Base-by-base conservation (phyloP, 805 yeast species). In the Pichia cephalocereana region DNA sequence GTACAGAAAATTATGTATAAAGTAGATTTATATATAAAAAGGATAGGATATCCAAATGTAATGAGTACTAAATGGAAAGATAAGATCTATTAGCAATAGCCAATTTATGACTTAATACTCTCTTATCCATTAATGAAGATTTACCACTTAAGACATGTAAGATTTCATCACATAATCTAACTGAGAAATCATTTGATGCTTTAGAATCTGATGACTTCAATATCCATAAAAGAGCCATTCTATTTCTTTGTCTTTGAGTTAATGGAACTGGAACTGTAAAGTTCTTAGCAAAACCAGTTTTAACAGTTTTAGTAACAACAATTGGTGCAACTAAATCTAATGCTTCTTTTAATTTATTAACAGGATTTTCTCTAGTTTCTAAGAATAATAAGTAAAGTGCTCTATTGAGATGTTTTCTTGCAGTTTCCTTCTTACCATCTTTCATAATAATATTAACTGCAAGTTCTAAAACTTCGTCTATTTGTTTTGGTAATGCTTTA, bases 161-260 rank as follows among this genome's bases (percentile, higher is more conserved):
- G 50, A 93, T 77, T 67, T 93, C 98, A 68, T 93, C 98, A 38
- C 90, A 89, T 42, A 93, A 72, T 60, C 98, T 78, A 38, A 93
- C 97, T 2, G 95, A 72, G 59, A 85, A 85, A 59, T 86, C 93
- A 49, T 80, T 78, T 17, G 90, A 81, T 43, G 80, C 82, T 64
- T 95, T 82, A 59, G 84, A 82, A 51, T 80, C 76, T 39, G 95
- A 78, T 19, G 95, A 88, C 51, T 87, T 96, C 47, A 89, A 66
- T 44, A 93, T 83, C 98, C 98, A 93, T 54, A 72, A 67, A 73
- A 95, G 86, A 2, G 98, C 96, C 59, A 78, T 79, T 66, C 96
- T 79, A 57, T 79, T 72, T 65, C 98, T 77, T 68, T 89, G 96
- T 67, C 88, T 81, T 58, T 79, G 80, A 44, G 78, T 80, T 59